Evolutionary conservation across 192 early-diverging fungal genomes (phyloP).

Genomic region (Backusella sp.): DNA sequence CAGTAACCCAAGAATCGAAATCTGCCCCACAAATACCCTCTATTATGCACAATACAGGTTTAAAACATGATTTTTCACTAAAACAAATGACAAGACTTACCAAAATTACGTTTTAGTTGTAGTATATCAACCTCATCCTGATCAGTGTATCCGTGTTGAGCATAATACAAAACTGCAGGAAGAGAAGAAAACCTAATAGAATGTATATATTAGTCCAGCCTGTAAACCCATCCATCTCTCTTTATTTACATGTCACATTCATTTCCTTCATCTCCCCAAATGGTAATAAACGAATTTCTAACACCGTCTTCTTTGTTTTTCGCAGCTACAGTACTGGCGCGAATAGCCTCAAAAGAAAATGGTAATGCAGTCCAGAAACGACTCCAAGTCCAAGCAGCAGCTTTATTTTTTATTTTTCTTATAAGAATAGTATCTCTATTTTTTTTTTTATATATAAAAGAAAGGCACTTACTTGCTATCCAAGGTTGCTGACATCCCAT

Average conservation of each 20-base stretch:
- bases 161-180: constrained; percentile 76
- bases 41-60: constrained; percentile 34
- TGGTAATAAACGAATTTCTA: constrained; percentile 76
- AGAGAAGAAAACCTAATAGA: constrained; percentile 61
- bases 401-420: constrained; percentile 7
- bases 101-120: constrained; percentile 52
- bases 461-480: constrained; percentile 65
- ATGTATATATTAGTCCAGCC: background rate
- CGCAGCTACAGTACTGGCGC: constrained; percentile 69
- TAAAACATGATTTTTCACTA: background rate
- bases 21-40: constrained; percentile 80
- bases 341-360: constrained; percentile 74
- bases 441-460: background rate
- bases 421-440: too few species aligned
- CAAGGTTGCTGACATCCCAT: constrained; percentile 77
- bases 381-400: constrained; percentile 81
- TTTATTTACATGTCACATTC: constrained; percentile 73
- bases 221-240: background rate
- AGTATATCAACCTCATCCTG: constrained; percentile 57
- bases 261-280: constrained; percentile 92
- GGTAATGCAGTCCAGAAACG: constrained; percentile 81
- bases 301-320: constrained; percentile 58
- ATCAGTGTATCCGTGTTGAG: constrained; percentile 70
- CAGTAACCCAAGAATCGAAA: constrained; percentile 74
- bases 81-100: constrained; percentile 13